These are phyloP conservation scores for Ogataea haglerorum DNA, from an alignment of 805 yeast species.

Conservation along the genomic window DNA sequence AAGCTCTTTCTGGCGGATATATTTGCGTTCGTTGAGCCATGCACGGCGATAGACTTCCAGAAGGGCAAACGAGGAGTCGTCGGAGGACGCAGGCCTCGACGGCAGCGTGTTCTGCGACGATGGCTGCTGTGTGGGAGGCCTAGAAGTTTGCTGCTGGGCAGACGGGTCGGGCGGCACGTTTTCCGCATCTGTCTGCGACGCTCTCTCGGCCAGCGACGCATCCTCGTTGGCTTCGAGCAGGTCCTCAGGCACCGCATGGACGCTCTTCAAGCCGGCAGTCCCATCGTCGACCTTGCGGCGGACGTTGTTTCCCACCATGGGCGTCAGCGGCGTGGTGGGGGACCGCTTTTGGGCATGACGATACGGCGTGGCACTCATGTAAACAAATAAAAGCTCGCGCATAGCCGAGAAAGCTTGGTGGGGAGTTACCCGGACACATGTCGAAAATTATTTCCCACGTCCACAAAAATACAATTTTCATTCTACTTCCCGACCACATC, in stretches of 20 bases:
- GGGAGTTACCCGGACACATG: constrained; percentile 6
- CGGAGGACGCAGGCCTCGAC: neutral
- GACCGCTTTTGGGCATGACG: constrained; percentile 24
- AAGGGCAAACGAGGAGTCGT: neutral
- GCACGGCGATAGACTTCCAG: constrained; percentile 9
- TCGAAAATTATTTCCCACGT: constrained; percentile 5
- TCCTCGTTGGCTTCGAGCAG: neutral
- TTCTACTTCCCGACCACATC: constrained; percentile 13
- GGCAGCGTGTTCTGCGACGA: neutral
- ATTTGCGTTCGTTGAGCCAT: constrained; percentile 20
- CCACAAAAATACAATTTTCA: constrained; percentile 1
- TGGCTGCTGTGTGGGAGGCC: neutral
- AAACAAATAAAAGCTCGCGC: constrained; percentile 10
- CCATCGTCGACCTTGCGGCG: constrained; percentile 22
- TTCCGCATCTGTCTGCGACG: no score
- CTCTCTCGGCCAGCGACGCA: no score
- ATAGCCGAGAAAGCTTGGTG: neutral
- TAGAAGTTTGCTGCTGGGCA: no score
- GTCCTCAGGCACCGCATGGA: neutral
- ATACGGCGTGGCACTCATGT: constrained; percentile 12
- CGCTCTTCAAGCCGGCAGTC: constrained; percentile 1
- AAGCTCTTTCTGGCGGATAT: constrained; percentile 11
- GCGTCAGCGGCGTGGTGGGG: constrained; percentile 34
- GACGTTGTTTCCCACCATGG: constrained; percentile 24
- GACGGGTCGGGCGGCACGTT: no score